Base-by-base conservation (phyloP, 176 grass and related monocot species). In the Carex scoparia region DNA sequence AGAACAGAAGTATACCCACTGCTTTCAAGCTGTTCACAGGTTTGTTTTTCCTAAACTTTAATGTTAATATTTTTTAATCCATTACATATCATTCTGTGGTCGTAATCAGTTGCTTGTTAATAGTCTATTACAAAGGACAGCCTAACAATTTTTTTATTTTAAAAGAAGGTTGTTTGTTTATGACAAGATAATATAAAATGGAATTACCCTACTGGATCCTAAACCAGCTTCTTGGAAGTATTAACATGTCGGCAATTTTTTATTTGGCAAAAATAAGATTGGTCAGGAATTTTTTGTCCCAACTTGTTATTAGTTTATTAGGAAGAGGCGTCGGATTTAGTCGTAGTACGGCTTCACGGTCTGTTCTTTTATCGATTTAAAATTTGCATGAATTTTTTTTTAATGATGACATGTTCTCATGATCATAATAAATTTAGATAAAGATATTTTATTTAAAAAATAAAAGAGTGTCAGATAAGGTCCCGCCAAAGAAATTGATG, bases 1-100 rank as follows among this genome's bases (percentile, higher is more conserved):
- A 86, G 72, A 90, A 91, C 53, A 81, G 96, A 73, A 87, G 37
- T 31, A 76, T 94, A n/a, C 96, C 93, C 58, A 90, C 91, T 31
- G 85, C 96, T 7, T 95, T 99, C 96, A 94, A 91, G 86, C 88
- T 95, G 46, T 99, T 79, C 88, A 94, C 96, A 92, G 96, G 95
- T 95, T 55, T n/a, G 4, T 0, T 13, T 83, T 83, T 85, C 51
- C 23, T 23, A 23, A 37, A 14, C 23, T 46, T 86, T 79, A 10
- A 15, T 54, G 8, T 64, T 16, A 23, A 23, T 4, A 38, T 44
- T 3, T 7, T 55, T 69, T 30, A 63, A 37, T 49, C 15, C 30
- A 64, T 46, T 65, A 3, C 71, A 57, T 78, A 57, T 35, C 51
- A 78, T 57, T 78, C 51, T 78, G 51, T 55, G 48, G 72, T 77